Evolutionary conservation across 306 rosid genomes (phyloP).

Genomic region (Abrus pulchellus): DNA sequence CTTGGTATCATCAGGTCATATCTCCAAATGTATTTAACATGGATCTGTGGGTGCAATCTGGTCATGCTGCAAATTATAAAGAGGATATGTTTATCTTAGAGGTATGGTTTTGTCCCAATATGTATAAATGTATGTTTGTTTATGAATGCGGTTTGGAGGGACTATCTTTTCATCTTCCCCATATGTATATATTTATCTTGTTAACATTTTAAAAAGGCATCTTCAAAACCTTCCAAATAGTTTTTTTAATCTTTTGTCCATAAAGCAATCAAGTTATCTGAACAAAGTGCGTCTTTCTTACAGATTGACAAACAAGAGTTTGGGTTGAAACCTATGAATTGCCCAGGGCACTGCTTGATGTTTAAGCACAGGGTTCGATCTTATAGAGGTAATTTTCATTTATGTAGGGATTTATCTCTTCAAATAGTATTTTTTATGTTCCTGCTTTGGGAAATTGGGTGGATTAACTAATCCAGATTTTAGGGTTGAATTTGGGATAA

Average conservation of each 20-base stretch:
- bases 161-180: background rate
- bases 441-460: background rate
- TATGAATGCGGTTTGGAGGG: constrained; percentile 3
- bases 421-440: constrained; percentile 24
- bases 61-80: constrained; percentile 93
- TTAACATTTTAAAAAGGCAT: background rate
- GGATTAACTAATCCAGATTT: constrained; percentile 40
- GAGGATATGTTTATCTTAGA: constrained; percentile 95
- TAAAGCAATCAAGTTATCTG: constrained; percentile 22
- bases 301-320: constrained; percentile 98
- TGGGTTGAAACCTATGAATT: constrained; percentile 98
- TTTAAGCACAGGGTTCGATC: constrained; percentile 96
- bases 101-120: constrained; percentile 55
- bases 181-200: too few species aligned
- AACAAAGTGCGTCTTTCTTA: constrained; percentile 16
- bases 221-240: constrained; percentile 7
- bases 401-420: constrained; percentile 18
- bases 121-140: constrained; percentile 10
- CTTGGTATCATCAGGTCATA: constrained; percentile 70
- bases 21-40: constrained; percentile 95
- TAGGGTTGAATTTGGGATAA: constrained; percentile 11
- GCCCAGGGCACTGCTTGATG: constrained; percentile 99
- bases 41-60: constrained; percentile 97
- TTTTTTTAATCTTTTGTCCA: background rate
- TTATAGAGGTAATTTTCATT: constrained; percentile 72